These are phyloP conservation scores for Paratinospora sagittata DNA, from an alignment of 164 flowering plant genomes.

Conservation along the genomic window DNA sequence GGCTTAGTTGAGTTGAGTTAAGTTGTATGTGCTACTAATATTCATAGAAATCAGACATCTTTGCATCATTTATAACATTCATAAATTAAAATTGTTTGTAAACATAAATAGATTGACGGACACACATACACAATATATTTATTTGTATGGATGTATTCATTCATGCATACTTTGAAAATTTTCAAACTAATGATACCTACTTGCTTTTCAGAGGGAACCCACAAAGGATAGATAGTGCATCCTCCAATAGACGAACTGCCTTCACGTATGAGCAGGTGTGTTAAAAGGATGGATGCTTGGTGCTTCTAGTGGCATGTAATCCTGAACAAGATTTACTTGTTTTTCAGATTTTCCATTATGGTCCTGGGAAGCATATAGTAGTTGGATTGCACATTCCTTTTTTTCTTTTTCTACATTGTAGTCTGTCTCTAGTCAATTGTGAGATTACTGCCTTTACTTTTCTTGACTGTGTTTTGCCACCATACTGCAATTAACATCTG, in stretches of 20 bases:
- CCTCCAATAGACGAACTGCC: constrained; percentile 69
- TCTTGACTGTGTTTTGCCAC: neutral
- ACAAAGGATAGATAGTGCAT: constrained; percentile 80
- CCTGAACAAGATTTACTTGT: neutral
- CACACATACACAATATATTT: neutral
- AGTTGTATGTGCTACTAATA: too few species aligned
- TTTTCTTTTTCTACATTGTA: neutral
- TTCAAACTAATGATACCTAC: neutral
- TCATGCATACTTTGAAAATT: neutral
- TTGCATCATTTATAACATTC: too few species aligned
- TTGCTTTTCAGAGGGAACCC: constrained; percentile 70
- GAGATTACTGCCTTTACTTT: neutral
- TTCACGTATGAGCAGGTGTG: constrained; percentile 90
- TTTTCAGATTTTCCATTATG: neutral
- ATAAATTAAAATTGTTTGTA: too few species aligned
- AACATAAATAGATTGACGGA: too few species aligned
- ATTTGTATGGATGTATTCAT: neutral
- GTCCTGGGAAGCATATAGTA: neutral
- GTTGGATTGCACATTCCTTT: neutral
- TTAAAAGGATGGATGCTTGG: neutral
- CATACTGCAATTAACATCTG: neutral
- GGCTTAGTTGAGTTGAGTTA: too few species aligned
- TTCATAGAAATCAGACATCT: too few species aligned
- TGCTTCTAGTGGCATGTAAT: constrained; percentile 2
- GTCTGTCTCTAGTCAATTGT: neutral